Base-by-base conservation (phyloP, 352 stramenopile genomes). In the Thraustochytrium sp. region DNA sequence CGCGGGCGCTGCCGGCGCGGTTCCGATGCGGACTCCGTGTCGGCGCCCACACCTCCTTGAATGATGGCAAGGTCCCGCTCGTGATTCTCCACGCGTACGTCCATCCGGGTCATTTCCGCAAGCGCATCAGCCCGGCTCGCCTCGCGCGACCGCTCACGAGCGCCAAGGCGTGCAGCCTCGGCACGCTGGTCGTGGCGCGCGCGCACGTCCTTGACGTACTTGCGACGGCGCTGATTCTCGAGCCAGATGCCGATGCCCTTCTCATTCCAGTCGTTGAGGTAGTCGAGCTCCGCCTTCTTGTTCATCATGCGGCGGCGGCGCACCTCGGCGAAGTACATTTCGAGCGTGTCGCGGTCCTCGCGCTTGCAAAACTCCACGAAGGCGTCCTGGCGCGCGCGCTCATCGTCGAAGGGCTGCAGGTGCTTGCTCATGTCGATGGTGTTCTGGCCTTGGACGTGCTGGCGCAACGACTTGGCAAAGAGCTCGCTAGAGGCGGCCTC, bases 261-360 rank as follows among this genome's bases (percentile, higher is more conserved):
- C 29, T 68, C 74, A 40, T 82, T 48, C 74, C 74, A 82, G 42
- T 51, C 74, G 42, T 82, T 82, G 4, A 82, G 74, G 26, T 77
- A 82, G 5, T 82, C 74, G 36, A 82, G 74, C 54, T 82, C 74
- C 21, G 74, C 74, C 34, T 51, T 56, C 31, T 76, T 76, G 42
- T 68, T 63, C 74, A 82, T 82, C 40, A 54, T 54, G n/a, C 53
- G 31, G 37, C 74, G 74, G 26, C 2, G 18, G 26, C 74, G 74
- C 5, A 82, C 78, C 42, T 82, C 74, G 1, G 38, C 21, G 31
- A 54, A 73, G 53, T 73, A 82, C 74, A 82, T 82, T 9, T 73
- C 53, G 13, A 46, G 49, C 0, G 23, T 73, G 13, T 73, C 29
- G 4, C 37, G 48, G 34, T 82, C 74, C 13, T 73, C 18, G 21